Base-by-base conservation (phyloP, 164 flowering plant species). In the Tetracentron sinense region DNA sequence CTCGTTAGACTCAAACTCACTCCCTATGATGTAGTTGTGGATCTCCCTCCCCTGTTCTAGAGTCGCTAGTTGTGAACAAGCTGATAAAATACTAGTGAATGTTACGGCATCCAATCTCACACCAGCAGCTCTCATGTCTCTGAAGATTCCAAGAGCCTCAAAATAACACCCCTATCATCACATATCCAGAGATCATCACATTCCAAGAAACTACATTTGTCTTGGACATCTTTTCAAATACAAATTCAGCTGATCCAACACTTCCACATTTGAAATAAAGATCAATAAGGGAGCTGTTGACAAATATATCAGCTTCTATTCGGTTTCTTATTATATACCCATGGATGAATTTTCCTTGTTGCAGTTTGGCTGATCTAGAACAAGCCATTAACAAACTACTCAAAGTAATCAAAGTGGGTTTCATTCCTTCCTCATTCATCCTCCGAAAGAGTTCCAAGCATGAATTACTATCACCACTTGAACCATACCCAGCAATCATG, bases 11-110 rank as follows among this genome's bases (percentile, higher is more conserved):
- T 77, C 84, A 23, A 89, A 67, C 61, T 73, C 64, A 46, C 64
- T 65, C 25, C 73, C 81, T 19, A 53, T 61, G 15, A 83, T 69
- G 47, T 14, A 61, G 0, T 70, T 57, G 69, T 89, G 93, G 22
- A 85, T 75, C 63, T 85, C 85, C 73, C 74, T 85, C 17, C 90
- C 96, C 65, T 72, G 69, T 46, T 82, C 90, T 59, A 85, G 69
- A 58, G 87, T 84, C 56, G 82, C 82, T 25, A 84, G 58, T 65
- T 85, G 90, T 16, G 93, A n/a, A n/a, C n/a, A n/a, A n/a, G n/a
- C n/a, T 46, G 89, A 57, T 68, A 87, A 73, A 47, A 80, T 50
- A 70, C 84, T 83, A n/a, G 82, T 67, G 54, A 82, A 75, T 48
- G 96, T 82, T 30, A 82, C 49, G n/a, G 78, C 82, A 71, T 87